Percentiles rank a stretch among this genome's conserved stretches.
Conservation (phyloP, 208 protist genomes). For the Crithidia mellificae region DNA sequence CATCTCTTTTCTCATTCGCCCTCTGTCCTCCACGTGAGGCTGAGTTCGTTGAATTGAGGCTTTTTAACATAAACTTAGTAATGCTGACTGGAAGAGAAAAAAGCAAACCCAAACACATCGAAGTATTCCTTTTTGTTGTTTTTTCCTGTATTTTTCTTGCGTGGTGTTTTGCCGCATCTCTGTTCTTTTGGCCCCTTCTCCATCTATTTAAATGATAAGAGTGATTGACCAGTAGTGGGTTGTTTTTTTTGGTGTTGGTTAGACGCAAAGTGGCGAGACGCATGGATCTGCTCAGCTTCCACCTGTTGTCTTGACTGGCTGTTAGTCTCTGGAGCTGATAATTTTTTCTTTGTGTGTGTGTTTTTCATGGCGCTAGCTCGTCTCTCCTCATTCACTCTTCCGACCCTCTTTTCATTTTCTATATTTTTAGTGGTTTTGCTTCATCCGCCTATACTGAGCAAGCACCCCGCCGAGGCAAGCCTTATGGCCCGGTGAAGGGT, state of each 20-base stretch:
- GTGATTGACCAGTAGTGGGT: neutral
- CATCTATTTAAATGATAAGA: neutral
- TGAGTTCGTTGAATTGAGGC: neutral
- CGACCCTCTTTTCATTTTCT: neutral
- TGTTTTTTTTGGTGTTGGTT: neutral
- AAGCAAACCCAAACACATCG: neutral
- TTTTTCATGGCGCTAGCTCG: too few relatives aligned
- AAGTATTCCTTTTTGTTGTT: neutral
- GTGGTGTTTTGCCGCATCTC: neutral
- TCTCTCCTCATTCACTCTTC: too few relatives aligned
- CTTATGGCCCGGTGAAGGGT: too few relatives aligned
- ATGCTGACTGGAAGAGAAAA: neutral
- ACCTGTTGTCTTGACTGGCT: too few relatives aligned
- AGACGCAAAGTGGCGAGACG: too few relatives aligned
- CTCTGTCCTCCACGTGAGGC: neutral
- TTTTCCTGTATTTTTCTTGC: constrained; percentile 10
- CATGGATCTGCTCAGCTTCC: too few relatives aligned
- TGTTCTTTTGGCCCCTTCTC: constrained; percentile 1
- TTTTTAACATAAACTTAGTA: neutral
- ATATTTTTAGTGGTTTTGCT: too few relatives aligned
- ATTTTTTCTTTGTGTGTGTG: too few relatives aligned
- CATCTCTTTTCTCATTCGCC: neutral
- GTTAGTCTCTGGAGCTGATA: too few relatives aligned
- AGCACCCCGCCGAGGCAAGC: too few relatives aligned
- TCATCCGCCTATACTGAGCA: too few relatives aligned